Evolutionary conservation across 2,329 filamentous ascomycete species (phyloP), one percentile per base, ranked within the genome.

Genomic region (Lachnum nothofagi): DNA sequence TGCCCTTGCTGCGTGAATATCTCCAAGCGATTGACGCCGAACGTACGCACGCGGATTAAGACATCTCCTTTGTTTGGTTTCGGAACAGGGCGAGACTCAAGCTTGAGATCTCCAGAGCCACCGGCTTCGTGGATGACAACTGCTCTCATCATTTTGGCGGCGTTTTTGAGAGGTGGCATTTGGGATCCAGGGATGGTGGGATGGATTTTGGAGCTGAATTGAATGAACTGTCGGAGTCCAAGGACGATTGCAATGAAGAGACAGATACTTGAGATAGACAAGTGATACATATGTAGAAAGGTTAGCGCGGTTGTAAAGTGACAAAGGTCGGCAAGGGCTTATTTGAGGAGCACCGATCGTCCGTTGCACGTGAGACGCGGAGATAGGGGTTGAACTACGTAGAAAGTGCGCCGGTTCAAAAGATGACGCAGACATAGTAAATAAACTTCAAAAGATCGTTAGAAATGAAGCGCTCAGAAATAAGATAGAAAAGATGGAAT

Each of bases 21-120:
- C 31, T 54, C 52, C 4, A 49, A 49, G 9, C 52, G 70, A 46
- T 73, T 73, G 19, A 68, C 61, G 17, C 70, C 70, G 17, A 67
- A 66, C 1, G 70, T 69, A 38, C 67, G 60, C 10, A 73, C 65
- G 41, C 63, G 63, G 43, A 70, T 72, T 5, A 73, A 57, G 16
- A 72, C 63, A 42, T 72, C 63, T 44, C 62, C 62, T 1, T 57
- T 49, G 8, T 57, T 34, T 0, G 72, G 69, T 4, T 54, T 61
- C 1, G 74, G 74, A 27, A 73, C 68, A 1, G 67, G 64, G 3
- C 63, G 63, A 38, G 76, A 70, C 35, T 47, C 38, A 16, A 46
- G 42, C 23, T 41, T 33, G 16, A 42, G 51, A 24, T 22, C 47
- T 16, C 50, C 51, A 31, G 48, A 48, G 12, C 19, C 25, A 22